phyloP scores from a whole-genome alignment of 345 rosid genomes.

The Linum trigynum region DNA sequence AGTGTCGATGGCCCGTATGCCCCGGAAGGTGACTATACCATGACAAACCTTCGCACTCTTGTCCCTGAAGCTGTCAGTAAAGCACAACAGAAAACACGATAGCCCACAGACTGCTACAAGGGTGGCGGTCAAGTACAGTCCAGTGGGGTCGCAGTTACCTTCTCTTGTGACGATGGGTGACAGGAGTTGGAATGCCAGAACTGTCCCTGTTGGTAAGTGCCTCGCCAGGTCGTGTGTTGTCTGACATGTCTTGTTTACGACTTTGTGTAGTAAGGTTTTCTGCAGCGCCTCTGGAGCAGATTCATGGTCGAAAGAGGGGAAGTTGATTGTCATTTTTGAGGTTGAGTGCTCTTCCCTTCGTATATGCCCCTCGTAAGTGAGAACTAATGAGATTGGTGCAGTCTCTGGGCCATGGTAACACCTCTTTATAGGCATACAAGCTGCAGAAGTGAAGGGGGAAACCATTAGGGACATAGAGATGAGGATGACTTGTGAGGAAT shows the following conservation, averaged over 20 bases:
- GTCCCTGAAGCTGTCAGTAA: conserved; percentile 4
- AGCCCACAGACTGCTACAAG: neutral
- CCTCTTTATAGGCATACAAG: neutral
- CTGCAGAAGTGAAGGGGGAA: neutral
- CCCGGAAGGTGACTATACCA: neutral
- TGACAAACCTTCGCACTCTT: neutral
- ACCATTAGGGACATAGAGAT: neutral
- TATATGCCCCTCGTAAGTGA: too few relatives aligned
- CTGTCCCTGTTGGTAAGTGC: conserved; percentile 1
- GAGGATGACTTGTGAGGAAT: neutral
- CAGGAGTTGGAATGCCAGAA: neutral
- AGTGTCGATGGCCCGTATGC: neutral
- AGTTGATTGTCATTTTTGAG: neutral
- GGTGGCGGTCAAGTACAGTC: neutral
- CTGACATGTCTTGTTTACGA: neutral
- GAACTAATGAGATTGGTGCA: too few relatives aligned
- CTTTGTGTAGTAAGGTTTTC: neutral
- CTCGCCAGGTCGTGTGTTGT: neutral
- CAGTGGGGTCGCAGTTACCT: neutral
- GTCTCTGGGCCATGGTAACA: neutral
- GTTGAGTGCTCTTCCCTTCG: neutral
- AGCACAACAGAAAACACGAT: neutral
- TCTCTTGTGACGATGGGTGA: neutral
- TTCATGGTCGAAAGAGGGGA: neutral
- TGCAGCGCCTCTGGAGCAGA: neutral